Conservation (phyloP, 352 stramenopile genomes). For the Aphanomyces euteiches region DNA sequence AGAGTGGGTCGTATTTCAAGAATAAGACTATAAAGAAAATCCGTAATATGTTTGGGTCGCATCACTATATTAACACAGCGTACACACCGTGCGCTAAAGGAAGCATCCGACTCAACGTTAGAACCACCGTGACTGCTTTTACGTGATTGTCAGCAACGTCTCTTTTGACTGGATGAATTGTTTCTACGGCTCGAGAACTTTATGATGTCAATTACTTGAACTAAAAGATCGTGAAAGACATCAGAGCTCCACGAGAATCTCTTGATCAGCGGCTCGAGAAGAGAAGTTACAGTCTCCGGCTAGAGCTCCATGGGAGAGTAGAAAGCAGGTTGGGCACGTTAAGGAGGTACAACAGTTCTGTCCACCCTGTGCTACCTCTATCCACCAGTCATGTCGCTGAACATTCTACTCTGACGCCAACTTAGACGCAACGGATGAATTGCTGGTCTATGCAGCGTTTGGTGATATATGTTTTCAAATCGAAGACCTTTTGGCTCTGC, state of each 20-base stretch:
- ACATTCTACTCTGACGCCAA: constrained; percentile 2
- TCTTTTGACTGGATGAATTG: too few relatives aligned
- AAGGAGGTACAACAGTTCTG: not conserved
- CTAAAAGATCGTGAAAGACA: too few relatives aligned
- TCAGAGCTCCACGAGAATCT: not conserved
- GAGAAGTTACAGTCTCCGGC: not conserved
- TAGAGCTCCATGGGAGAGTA: not conserved
- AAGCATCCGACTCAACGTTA: too few relatives aligned
- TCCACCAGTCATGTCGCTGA: not conserved
- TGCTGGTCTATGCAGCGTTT: too few relatives aligned
- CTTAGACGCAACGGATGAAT: constrained; percentile 6
- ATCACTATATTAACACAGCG: not conserved
- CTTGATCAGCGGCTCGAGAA: not conserved
- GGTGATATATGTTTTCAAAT: too few relatives aligned
- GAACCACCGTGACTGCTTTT: too few relatives aligned
- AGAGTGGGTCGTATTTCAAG: not conserved
- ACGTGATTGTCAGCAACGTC: too few relatives aligned
- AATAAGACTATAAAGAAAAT: not conserved
- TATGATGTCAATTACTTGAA: too few relatives aligned
- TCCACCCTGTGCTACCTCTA: not conserved
- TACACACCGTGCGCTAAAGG: not conserved
- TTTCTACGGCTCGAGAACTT: too few relatives aligned
- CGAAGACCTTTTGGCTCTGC: not conserved
- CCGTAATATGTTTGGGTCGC: not conserved
- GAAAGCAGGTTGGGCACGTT: not conserved